phyloP scores from a whole-genome alignment of 1,139 yeast genomes.

The Candida freyschussii region DNA sequence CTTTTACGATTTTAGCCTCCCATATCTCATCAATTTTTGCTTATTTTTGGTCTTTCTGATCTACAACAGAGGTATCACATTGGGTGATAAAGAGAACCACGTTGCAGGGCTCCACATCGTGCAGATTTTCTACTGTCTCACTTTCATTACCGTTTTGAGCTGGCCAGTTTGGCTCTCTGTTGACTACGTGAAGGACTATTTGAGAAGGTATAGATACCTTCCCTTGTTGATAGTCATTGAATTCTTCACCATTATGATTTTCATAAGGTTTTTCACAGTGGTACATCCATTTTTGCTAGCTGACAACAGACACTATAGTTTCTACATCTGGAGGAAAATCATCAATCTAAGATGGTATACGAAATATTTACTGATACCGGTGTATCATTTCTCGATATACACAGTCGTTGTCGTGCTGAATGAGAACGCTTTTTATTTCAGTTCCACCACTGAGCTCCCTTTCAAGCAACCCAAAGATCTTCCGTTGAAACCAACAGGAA shows the following conservation, averaged over 20 bases:
- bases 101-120: constrained; percentile 64
- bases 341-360: constrained; percentile 41
- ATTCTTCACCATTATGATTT: constrained; percentile 37
- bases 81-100: constrained; percentile 87
- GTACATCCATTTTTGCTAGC: constrained; percentile 90
- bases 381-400: constrained; percentile 68
- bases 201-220: constrained; percentile 24
- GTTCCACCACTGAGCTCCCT: constrained; percentile 32
- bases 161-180: constrained; percentile 63
- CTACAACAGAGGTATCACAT: constrained; percentile 70
- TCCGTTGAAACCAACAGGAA: constrained; percentile 37
- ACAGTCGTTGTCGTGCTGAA: constrained; percentile 36
- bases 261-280: constrained; percentile 59
- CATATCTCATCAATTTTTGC: constrained; percentile 49
- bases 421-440: constrained; percentile 31
- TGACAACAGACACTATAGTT: constrained; percentile 91
- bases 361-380: constrained; percentile 47
- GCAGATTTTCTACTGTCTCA: constrained; percentile 74
- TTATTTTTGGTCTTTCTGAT: constrained; percentile 53
- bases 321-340: constrained; percentile 71
- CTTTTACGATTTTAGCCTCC: constrained; percentile 34
- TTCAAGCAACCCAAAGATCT: constrained; percentile 30
- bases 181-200: constrained; percentile 35
- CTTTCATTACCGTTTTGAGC: constrained; percentile 59
- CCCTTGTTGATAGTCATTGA: constrained; percentile 29